Conservation (phyloP, 2,329 filamentous ascomycete genomes). For the Hymenoscyphus repandus region DNA sequence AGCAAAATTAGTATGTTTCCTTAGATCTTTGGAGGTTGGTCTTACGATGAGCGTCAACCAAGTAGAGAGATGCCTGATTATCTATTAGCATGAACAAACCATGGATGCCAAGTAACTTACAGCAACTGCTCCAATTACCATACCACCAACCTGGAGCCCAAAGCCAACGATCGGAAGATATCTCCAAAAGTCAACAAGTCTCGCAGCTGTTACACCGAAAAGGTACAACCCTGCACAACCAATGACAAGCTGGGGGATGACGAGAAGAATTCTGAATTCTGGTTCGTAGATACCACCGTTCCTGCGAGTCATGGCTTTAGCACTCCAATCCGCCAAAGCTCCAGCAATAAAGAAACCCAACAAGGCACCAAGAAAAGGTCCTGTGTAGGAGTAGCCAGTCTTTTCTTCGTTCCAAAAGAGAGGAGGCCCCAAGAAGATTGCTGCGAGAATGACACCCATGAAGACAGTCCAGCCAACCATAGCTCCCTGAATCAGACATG, state of each 20-base stretch:
- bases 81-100: neutral
- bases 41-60: slow-evolving; percentile 86
- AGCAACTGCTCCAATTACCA: slow-evolving; percentile 87
- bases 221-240: slow-evolving; percentile 77
- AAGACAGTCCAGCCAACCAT: slow-evolving; percentile 96
- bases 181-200: slow-evolving; percentile 63
- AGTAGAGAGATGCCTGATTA: slow-evolving; percentile 61
- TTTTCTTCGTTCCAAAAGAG: slow-evolving; percentile 76
- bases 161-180: slow-evolving; percentile 72
- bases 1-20: neutral
- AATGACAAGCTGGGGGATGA: slow-evolving; percentile 75
- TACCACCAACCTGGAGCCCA: slow-evolving; percentile 76
- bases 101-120: slow-evolving; percentile 43
- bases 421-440: slow-evolving; percentile 74
- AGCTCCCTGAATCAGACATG: slow-evolving; percentile 73
- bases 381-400: slow-evolving; percentile 82
- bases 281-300: slow-evolving; percentile 87
- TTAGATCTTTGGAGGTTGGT: slow-evolving; percentile 20
- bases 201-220: slow-evolving; percentile 68
- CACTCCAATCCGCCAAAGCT: slow-evolving; percentile 66
- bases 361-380: slow-evolving; percentile 78
- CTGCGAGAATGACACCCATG: slow-evolving; percentile 77
- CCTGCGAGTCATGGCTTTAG: slow-evolving; percentile 61
- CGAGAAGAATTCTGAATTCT: slow-evolving; percentile 80
- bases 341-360: slow-evolving; percentile 74